Conservation (phyloP, 2,329 filamentous ascomycete genomes). For the Fusarium fujikuroi region DNA sequence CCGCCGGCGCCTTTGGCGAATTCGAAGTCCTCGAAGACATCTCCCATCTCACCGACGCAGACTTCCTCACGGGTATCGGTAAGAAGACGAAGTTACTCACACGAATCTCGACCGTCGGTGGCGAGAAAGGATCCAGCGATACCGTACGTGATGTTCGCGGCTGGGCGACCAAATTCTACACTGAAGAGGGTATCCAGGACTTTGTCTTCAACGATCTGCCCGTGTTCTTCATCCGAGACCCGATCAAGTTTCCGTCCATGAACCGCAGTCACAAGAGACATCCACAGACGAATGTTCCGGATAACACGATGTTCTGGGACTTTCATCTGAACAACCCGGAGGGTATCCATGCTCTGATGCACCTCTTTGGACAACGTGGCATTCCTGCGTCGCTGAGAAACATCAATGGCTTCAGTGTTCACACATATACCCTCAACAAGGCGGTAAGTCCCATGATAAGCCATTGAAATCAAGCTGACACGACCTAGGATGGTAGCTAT, state of each 20-base stretch:
- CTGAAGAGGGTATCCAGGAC: slow-evolving; percentile 45
- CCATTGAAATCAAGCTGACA: not conserved
- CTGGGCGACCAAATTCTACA: slow-evolving; percentile 56
- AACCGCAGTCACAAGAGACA: slow-evolving; percentile 59
- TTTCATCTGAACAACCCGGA: slow-evolving; percentile 52
- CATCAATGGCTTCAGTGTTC: slow-evolving; percentile 58
- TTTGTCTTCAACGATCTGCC: slow-evolving; percentile 58
- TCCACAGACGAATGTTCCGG: slow-evolving; percentile 54
- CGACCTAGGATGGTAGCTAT: slow-evolving; percentile 54
- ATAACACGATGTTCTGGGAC: slow-evolving; percentile 54
- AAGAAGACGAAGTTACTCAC: slow-evolving; percentile 9
- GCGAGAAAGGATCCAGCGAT: slow-evolving; percentile 71
- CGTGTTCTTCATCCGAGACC: slow-evolving; percentile 60
- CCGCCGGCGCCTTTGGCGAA: slow-evolving; percentile 19
- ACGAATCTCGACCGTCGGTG: slow-evolving; percentile 59
- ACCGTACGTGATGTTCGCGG: slow-evolving; percentile 75
- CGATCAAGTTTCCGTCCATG: slow-evolving; percentile 59
- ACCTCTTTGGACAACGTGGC: slow-evolving; percentile 61
- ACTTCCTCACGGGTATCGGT: slow-evolving; percentile 4
- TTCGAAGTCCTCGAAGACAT: slow-evolving; percentile 23
- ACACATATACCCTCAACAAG: slow-evolving; percentile 60
- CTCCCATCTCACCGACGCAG: slow-evolving; percentile 21
- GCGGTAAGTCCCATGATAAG: not conserved
- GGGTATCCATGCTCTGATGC: slow-evolving; percentile 60
- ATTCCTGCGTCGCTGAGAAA: slow-evolving; percentile 59